A percentile compares a stretch with the other conserved stretches of the same genome.
Evolutionary conservation across 805 yeast genomes (phyloP).

Genomic region (Cyberlindnera mississippiensis): DNA sequence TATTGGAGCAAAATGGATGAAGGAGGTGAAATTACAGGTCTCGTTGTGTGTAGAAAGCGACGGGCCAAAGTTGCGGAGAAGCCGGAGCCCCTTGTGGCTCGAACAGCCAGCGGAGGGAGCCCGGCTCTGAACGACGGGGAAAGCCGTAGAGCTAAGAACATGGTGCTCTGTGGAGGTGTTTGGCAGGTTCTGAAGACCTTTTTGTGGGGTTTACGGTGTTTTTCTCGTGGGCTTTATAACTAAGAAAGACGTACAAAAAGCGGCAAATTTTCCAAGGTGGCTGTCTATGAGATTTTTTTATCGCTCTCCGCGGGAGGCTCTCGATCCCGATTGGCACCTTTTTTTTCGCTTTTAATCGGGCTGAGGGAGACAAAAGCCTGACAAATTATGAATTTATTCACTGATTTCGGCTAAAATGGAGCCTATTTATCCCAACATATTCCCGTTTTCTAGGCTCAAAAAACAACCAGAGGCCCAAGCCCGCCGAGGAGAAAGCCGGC

Average conservation of each 20-base stretch:
- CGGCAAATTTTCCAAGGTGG: conserved; percentile 1
- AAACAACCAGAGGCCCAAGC: too few relatives aligned
- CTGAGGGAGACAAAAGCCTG: too few relatives aligned
- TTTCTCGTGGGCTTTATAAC: too few relatives aligned
- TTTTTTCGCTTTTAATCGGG: background rate
- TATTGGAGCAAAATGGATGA: background rate
- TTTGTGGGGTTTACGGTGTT: too few relatives aligned
- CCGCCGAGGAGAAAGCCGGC: too few relatives aligned
- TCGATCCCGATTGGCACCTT: conserved; percentile 7
- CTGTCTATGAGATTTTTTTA: conserved; percentile 1
- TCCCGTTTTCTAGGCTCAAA: too few relatives aligned
- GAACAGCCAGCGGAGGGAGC: background rate
- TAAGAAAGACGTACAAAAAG: background rate
- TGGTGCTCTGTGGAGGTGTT: too few relatives aligned
- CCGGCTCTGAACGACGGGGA: background rate
- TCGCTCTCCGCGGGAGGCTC: conserved; percentile 3
- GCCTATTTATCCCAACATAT: too few relatives aligned
- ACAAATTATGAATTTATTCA: too few relatives aligned
- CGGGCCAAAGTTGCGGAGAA: background rate
- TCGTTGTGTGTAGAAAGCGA: background rate
- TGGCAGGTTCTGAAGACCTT: too few relatives aligned
- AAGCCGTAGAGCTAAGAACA: conserved; percentile 3
- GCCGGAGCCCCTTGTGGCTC: conserved; percentile 1
- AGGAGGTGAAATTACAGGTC: too few relatives aligned
- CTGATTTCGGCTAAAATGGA: too few relatives aligned